phyloP scores from a whole-genome alignment of 805 yeast species.

The Kazachstania bromeliacearum region DNA sequence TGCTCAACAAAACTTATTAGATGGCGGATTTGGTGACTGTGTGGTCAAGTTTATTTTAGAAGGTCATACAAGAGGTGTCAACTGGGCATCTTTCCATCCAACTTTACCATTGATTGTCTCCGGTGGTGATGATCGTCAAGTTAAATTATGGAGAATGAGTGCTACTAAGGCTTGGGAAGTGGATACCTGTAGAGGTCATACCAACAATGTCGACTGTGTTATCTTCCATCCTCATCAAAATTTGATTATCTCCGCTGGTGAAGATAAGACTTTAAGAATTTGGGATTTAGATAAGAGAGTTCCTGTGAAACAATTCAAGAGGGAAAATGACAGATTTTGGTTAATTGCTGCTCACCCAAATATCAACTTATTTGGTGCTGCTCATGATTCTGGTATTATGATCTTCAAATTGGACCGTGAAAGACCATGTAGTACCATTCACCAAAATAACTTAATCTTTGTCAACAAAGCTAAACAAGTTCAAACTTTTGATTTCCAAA shows the following conservation, averaged over 20 bases:
- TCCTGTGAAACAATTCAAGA: constrained; percentile 86
- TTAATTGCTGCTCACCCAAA: constrained; percentile 78
- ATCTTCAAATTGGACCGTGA: constrained; percentile 96
- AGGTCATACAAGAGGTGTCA: constrained; percentile 97
- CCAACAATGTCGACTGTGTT: constrained; percentile 82
- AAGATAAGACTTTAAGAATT: constrained; percentile 90
- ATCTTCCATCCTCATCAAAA: constrained; percentile 92
- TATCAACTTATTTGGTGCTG: constrained; percentile 88
- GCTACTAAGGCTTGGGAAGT: constrained; percentile 99
- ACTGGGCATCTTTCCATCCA: constrained; percentile 98
- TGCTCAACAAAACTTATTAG: constrained; percentile 62
- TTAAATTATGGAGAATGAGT: constrained; percentile 95
- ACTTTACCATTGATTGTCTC: constrained; percentile 89
- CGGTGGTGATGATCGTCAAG: constrained; percentile 91
- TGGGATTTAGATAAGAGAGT: constrained; percentile 95
- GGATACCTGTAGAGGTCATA: constrained; percentile 96
- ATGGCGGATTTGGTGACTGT: constrained; percentile 93
- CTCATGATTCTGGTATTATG: constrained; percentile 96
- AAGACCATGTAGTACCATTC: constrained; percentile 66
- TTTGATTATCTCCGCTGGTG: constrained; percentile 84
- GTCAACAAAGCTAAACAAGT: constrained; percentile 81
- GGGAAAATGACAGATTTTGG: constrained; percentile 95
- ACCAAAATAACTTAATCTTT: constrained; percentile 65
- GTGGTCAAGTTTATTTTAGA: constrained; percentile 91
- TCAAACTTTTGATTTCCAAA: constrained; percentile 63